A percentile compares a stretch with the other conserved stretches of the same genome.
These are phyloP conservation scores for Malus hybrid DNA, from an alignment of 331 rosid species.

Conservation along the genomic window DNA sequence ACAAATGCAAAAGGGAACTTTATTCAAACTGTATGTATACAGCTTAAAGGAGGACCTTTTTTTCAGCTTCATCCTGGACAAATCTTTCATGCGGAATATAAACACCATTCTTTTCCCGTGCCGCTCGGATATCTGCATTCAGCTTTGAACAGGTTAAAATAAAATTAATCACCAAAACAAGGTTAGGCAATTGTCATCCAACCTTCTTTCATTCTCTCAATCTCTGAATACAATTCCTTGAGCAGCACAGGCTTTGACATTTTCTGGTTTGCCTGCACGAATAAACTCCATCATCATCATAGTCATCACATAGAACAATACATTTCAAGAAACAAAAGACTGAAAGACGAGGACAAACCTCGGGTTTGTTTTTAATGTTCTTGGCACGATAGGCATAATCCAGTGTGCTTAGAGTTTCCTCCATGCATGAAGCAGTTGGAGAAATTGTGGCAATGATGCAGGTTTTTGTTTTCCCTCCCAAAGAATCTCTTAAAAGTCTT, in stretches of 20 bases:
- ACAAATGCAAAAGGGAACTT: neutral
- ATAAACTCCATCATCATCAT: constrained; percentile 6
- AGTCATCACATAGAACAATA: neutral
- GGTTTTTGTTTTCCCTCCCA: constrained; percentile 97
- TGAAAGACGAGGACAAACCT: constrained; percentile 40
- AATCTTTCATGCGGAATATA: constrained; percentile 84
- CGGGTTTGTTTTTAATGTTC: constrained; percentile 84
- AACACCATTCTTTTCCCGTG: constrained; percentile 94
- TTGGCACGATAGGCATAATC: constrained; percentile 95
- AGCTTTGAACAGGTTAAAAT: constrained; percentile 1
- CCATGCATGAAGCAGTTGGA: constrained; percentile 72
- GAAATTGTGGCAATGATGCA: constrained; percentile 92
- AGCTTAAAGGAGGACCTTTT: constrained; percentile 44
- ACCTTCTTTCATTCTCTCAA: constrained; percentile 97
- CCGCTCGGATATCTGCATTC: constrained; percentile 77
- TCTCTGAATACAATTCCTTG: constrained; percentile 79
- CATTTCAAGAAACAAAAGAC: neutral
- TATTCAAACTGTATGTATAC: neutral
- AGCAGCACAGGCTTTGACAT: constrained; percentile 77
- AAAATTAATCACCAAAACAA: constrained; percentile 9
- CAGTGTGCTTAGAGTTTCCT: constrained; percentile 87
- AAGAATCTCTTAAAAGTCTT: constrained; percentile 79
- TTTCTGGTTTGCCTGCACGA: constrained; percentile 82
- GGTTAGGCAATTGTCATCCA: neutral
- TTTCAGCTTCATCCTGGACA: constrained; percentile 85